Evolutionary conservation across 2,329 filamentous ascomycete species (phyloP).

Genomic region (Claviceps africana): DNA sequence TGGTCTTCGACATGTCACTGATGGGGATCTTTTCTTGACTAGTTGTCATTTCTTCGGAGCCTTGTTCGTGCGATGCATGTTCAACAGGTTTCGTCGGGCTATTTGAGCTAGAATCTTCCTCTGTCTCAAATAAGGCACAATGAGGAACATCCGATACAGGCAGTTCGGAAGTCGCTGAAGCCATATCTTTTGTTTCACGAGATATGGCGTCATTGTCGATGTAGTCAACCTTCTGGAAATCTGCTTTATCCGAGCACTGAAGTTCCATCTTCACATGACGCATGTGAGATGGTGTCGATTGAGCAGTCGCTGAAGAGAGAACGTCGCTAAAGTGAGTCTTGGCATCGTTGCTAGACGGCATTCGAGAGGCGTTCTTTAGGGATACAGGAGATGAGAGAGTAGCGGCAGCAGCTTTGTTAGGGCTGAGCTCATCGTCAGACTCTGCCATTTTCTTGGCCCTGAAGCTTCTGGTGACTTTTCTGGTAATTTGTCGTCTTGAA

Average conservation of each 20-base stretch:
- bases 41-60: not conserved
- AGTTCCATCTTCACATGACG: not conserved
- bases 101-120: not conserved
- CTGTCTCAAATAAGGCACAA: not conserved
- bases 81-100: not conserved
- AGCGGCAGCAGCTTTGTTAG: constrained; percentile 8
- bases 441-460: not conserved
- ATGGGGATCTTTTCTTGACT: not conserved
- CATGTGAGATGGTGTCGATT: not conserved
- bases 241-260: not conserved
- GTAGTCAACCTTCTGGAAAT: not conserved
- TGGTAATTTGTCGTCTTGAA: constrained; percentile 7
- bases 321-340: not conserved
- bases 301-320: not conserved
- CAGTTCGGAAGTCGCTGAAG: not conserved
- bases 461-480: not conserved
- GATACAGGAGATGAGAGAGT: constrained; percentile 17
- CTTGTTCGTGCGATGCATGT: not conserved
- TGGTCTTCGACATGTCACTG: not conserved
- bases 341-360: not conserved
- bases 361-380: constrained; percentile 5
- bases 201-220: not conserved
- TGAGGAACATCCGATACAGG: not conserved
- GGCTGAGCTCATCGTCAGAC: constrained; percentile 8
- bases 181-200: not conserved